Conservation (phyloP, 2,329 filamentous ascomycete genomes). For the Corniculantispora saksenae region DNA sequence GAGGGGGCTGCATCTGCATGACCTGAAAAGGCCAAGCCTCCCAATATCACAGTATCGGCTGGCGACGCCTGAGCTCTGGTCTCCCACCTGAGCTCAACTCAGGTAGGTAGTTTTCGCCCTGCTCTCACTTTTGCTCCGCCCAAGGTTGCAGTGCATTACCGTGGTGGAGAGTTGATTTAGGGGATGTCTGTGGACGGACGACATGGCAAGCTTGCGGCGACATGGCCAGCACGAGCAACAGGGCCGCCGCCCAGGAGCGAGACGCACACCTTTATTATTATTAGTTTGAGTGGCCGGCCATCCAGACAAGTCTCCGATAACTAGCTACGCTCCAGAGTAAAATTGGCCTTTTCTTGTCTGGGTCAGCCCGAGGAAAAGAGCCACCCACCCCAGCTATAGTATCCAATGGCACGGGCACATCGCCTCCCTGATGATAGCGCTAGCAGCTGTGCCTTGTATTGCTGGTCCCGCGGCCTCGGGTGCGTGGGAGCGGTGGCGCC, state of each 20-base stretch:
- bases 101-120: not conserved
- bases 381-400: not conserved
- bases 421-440: not conserved
- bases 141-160: slow-evolving; percentile 1
- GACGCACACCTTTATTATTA: not conserved
- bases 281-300: not conserved
- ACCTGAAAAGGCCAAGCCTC: not conserved
- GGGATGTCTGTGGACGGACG: not conserved
- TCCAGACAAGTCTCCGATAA: not conserved
- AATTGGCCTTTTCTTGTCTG: not conserved
- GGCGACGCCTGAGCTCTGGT: not conserved
- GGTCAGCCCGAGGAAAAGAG: not conserved
- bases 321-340: no score
- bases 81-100: not conserved
- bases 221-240: not conserved
- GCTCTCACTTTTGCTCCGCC: not conserved
- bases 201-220: not conserved
- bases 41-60: not conserved
- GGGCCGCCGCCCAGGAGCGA: not conserved
- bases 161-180: slow-evolving; percentile 1
- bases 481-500: not conserved
- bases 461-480: slow-evolving; percentile 9
- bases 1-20: not conserved
- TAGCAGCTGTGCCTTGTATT: not conserved
- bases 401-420: not conserved